phyloP scores from a whole-genome alignment of 2,329 filamentous ascomycete genomes.

The Lachnellula subtilissima region DNA sequence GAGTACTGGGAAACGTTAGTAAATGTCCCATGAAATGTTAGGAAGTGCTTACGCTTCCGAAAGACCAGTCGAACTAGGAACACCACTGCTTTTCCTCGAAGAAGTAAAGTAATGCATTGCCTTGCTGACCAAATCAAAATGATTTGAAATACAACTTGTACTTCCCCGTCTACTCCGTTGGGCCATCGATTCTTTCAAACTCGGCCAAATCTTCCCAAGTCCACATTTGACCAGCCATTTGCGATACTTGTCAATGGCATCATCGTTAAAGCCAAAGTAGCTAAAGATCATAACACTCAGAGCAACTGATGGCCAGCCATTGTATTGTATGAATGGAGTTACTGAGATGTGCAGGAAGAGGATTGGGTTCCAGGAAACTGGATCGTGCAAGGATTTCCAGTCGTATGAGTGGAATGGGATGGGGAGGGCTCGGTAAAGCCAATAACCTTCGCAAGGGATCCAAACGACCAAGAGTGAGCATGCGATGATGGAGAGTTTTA shows the following conservation, averaged over 20 bases:
- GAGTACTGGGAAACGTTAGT: not conserved
- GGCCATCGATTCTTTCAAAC: conserved; percentile 13
- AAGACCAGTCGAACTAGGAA: conserved; percentile 2
- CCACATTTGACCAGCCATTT: conserved; percentile 17
- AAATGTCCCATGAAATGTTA: not conserved
- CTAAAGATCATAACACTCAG: conserved; percentile 52
- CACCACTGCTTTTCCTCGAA: conserved; percentile 9
- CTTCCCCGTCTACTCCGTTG: not conserved
- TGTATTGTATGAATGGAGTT: conserved; percentile 40
- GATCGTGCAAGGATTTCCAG: conserved; percentile 49
- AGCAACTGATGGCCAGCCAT: conserved; percentile 53
- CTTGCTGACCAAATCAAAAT: conserved; percentile 24
- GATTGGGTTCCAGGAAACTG: conserved; percentile 43
- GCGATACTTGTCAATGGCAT: conserved; percentile 52
- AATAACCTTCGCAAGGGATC: conserved; percentile 48
- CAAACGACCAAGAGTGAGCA: conserved; percentile 44
- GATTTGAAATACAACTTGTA: conserved; percentile 5
- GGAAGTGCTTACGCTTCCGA: conserved; percentile 1
- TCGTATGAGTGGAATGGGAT: conserved; percentile 39
- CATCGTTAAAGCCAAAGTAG: conserved; percentile 61
- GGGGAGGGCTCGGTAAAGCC: conserved; percentile 43
- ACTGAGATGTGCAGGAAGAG: conserved; percentile 38
- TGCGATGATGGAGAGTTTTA: conserved; percentile 56
- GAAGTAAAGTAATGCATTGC: conserved; percentile 23
- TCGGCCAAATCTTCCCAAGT: conserved; percentile 21